Conservation (phyloP, 257 asterid species). For the Petunia axillaris region DNA sequence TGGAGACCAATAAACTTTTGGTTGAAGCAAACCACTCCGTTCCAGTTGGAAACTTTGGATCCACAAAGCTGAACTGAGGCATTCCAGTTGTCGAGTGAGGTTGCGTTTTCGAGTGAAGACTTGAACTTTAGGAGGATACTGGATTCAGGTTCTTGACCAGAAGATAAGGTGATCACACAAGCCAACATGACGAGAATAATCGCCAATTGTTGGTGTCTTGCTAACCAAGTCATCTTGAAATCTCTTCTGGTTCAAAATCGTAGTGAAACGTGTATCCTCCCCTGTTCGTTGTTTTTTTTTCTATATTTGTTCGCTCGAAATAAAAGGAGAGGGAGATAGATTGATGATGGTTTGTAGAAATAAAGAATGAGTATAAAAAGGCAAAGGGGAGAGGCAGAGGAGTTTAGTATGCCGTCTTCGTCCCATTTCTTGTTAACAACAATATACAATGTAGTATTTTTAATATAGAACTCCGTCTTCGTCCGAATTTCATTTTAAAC, state of each 20-base stretch:
- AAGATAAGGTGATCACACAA: slow-evolving; percentile 25
- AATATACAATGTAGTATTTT: not conserved
- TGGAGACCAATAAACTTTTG: slow-evolving; percentile 44
- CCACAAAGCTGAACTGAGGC: slow-evolving; percentile 39
- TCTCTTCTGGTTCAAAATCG: not conserved
- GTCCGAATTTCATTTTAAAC: too few relatives aligned
- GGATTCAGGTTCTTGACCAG: slow-evolving; percentile 31
- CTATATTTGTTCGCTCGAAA: too few relatives aligned
- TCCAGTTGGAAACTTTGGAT: slow-evolving; percentile 50
- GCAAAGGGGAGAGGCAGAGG: too few relatives aligned
- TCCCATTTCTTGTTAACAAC: too few relatives aligned
- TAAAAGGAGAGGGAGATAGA: too few relatives aligned
- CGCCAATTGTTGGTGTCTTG: slow-evolving; percentile 3
- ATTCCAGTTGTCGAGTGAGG: slow-evolving; percentile 47
- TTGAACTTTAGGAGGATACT: slow-evolving; percentile 50
- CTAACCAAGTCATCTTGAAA: not conserved
- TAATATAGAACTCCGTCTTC: too few relatives aligned
- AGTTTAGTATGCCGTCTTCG: too few relatives aligned
- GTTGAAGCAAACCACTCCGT: slow-evolving; percentile 50
- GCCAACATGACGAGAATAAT: slow-evolving; percentile 8
- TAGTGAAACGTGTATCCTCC: not conserved
- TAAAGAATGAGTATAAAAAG: too few relatives aligned
- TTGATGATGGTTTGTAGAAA: too few relatives aligned
- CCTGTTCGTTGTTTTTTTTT: not conserved
- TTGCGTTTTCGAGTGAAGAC: slow-evolving; percentile 47